phyloP scores from a whole-genome alignment of 2,329 filamentous ascomycete species.

The Piedraia hortae region DNA sequence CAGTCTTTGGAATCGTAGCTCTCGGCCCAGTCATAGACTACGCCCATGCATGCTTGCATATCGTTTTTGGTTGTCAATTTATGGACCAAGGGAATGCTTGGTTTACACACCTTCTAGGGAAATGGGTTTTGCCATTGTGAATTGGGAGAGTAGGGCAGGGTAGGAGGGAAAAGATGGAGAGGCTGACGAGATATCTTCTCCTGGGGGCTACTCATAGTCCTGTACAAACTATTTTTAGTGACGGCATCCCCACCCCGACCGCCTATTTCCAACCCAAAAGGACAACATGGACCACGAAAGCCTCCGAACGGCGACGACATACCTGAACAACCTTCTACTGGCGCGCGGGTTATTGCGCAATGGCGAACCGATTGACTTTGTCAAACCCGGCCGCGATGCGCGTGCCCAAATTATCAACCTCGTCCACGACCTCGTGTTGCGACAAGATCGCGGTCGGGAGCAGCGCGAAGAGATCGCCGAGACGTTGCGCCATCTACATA shows the following conservation, averaged over 20 bases:
- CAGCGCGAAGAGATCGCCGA: constrained; percentile 60
- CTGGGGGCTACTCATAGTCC: too few species aligned
- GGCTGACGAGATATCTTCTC: too few species aligned
- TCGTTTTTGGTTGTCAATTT: too few species aligned
- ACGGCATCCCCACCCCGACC: too few species aligned
- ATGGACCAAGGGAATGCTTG: too few species aligned
- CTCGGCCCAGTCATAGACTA: constrained; percentile 34
- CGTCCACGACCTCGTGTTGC: constrained; percentile 73
- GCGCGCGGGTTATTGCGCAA: constrained; percentile 33
- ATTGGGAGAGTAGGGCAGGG: too few species aligned
- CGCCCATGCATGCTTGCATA: constrained; percentile 15
- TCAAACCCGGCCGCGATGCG: constrained; percentile 35
- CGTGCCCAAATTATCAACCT: constrained; percentile 78
- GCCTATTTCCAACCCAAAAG: too few species aligned
- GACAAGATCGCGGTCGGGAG: constrained; percentile 79
- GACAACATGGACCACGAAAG: constrained; percentile 22
- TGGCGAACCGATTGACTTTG: constrained; percentile 56
- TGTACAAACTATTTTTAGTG: too few species aligned
- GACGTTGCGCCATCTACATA: constrained; percentile 48
- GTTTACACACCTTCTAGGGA: constrained; percentile 1
- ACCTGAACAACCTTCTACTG: constrained; percentile 38
- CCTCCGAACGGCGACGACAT: constrained; percentile 31
- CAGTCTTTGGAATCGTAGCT: constrained; percentile 41
- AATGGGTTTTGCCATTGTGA: background rate
- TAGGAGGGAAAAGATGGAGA: too few species aligned